These are phyloP conservation scores for Cordia subcordata DNA, from an alignment of 257 asterid species.

Conservation along the genomic window DNA sequence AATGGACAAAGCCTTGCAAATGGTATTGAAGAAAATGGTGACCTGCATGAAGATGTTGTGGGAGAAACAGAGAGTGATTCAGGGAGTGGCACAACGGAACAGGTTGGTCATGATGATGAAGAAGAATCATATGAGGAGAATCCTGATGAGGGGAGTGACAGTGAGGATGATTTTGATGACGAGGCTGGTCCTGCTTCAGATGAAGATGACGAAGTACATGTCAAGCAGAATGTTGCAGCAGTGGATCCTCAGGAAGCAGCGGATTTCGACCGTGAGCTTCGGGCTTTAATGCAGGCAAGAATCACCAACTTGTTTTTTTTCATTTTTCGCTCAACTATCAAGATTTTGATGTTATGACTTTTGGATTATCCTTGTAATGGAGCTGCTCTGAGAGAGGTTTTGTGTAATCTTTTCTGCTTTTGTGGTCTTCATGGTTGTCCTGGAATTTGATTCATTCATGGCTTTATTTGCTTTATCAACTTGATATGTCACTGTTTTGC, in stretches of 20 bases:
- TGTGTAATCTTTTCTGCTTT: too few species aligned
- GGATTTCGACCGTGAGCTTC: conserved; percentile 87
- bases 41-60: conserved; percentile 47
- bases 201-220: conserved; percentile 87
- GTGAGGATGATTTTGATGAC: conserved; percentile 72
- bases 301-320: background rate
- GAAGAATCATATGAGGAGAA: conserved; percentile 69
- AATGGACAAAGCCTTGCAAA: conserved; percentile 54
- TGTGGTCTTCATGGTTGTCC: too few species aligned
- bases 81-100: conserved; percentile 75
- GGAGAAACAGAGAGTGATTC: conserved; percentile 83
- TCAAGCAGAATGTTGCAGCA: conserved; percentile 77
- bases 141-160: conserved; percentile 67
- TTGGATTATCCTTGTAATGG: too few species aligned
- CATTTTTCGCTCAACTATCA: background rate
- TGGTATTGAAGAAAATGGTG: conserved; percentile 71
- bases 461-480: too few species aligned
- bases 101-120: conserved; percentile 49
- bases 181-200: conserved; percentile 70
- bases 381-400: too few species aligned
- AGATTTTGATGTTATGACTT: background rate
- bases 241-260: conserved; percentile 88
- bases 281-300: conserved; percentile 93
- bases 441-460: too few species aligned
- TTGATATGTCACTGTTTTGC: too few species aligned